phyloP scores from a whole-genome alignment of 306 rosid species.

The Urtica urens region DNA sequence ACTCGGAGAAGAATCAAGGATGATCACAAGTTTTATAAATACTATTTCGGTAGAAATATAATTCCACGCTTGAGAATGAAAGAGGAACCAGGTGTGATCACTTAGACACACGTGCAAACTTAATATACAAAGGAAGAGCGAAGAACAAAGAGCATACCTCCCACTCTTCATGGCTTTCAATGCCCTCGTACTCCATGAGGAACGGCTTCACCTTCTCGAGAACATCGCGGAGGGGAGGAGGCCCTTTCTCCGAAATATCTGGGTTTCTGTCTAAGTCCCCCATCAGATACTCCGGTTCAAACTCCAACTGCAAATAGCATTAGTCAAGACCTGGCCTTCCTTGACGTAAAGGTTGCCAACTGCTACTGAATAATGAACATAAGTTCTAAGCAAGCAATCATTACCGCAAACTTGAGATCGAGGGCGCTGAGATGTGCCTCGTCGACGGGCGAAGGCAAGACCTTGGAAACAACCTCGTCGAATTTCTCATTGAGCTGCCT shows the following conservation, averaged over 20 bases:
- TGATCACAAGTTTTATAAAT: no score
- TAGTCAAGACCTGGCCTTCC: neutral
- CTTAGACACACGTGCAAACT: no score
- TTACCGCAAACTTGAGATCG: conserved; percentile 46
- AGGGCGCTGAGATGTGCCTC: conserved; percentile 46
- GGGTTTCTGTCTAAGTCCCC: conserved; percentile 78
- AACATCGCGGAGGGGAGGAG: conserved; percentile 68
- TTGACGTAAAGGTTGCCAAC: neutral
- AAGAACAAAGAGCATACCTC: conserved; percentile 48
- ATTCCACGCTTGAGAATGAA: no score
- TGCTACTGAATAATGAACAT: neutral
- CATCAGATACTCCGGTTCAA: conserved; percentile 74
- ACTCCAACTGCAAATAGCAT: conserved; percentile 59
- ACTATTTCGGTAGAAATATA: no score
- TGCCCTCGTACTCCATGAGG: conserved; percentile 81
- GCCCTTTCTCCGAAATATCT: conserved; percentile 78
- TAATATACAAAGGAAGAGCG: neutral
- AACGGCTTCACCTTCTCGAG: conserved; percentile 92
- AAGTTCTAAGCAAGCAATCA: neutral
- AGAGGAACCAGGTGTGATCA: no score
- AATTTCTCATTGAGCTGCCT: conserved; percentile 46
- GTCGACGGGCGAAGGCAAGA: conserved; percentile 52
- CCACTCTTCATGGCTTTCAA: conserved; percentile 89
- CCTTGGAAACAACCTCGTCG: conserved; percentile 38
- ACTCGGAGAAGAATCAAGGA: no score